Evolutionary conservation across 2,329 filamentous ascomycete genomes (phyloP), one percentile per base, ranked within the genome.

Genomic region (Microcyclospora tardicrescens): DNA sequence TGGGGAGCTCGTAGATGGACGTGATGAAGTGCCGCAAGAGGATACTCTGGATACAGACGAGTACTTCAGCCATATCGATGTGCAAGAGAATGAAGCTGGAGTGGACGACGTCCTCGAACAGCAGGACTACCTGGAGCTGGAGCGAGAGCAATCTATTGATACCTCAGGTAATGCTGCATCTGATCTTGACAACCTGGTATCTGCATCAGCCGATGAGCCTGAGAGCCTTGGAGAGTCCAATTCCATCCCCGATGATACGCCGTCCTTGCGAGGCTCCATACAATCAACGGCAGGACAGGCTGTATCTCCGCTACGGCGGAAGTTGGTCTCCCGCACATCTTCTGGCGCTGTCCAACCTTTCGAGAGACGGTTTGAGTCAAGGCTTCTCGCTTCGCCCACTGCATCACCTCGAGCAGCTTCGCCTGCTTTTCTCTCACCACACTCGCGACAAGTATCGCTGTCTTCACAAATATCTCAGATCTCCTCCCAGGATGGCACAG

Each of bases 361-460:
- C 60, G 91, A 98, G 58, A 78, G 85, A 46, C 79, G 91, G 40
- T 98, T 98, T 62, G 86, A 93, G 57, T 89, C 89, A 12, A 79
- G 87, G 35, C 75, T 95, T 42, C 77, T 79, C 9, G 75, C 80
- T 11, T 74, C 72, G 4, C 68, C 71, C 9, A 59, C 68, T 2
- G 60, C 61, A 11, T 77, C 77, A 16, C 78, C 82, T 27, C 75
- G 87, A 41, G 71, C 81, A 6, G 70, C 73, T 2, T 94, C 87
- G 1, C 86, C 86, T 1, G 83, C 79, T 10, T 82, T 93, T 49
- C 66, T 86, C 10, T 71, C 72, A n/a, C 61, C 71, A 2, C 84
- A 91, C 55, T 93, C 85, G 38, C 79, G 87, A 39, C 82, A 85
- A 51, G 47, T 58, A 14, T 58, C 56, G 6, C 33, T 57, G 3